These are phyloP conservation scores for Sporothrix euskadiensis DNA, from an alignment of 2,329 filamentous ascomycete genomes.

Conservation along the genomic window DNA sequence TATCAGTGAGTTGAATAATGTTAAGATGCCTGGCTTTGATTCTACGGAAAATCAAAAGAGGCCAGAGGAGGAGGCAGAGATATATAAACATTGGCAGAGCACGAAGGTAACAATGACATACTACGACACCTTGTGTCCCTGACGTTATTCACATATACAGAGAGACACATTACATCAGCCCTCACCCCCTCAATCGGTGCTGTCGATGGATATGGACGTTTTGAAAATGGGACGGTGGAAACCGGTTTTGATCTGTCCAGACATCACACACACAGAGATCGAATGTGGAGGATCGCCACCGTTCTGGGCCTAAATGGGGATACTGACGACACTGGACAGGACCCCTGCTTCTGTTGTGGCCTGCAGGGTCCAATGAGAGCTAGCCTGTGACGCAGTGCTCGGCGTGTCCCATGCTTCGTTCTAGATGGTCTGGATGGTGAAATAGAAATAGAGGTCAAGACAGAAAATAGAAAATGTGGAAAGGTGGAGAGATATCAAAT, in stretches of 20 bases:
- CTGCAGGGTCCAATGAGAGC: slow-evolving; percentile 11
- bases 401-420: not conserved
- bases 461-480: not conserved
- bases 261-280: slow-evolving; percentile 5
- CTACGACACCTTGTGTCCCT: not conserved
- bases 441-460: not conserved
- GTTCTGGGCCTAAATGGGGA: not conserved
- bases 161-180: not conserved
- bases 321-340: not conserved
- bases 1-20: not conserved
- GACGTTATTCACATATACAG: not conserved
- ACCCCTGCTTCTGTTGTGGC: not conserved
- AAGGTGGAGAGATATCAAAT: not conserved
- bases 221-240: not conserved
- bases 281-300: not conserved
- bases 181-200: not conserved
- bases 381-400: slow-evolving; percentile 5
- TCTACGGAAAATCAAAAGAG: too few relatives aligned
- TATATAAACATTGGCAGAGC: not conserved
- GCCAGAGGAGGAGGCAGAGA: not conserved
- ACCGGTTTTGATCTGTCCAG: not conserved
- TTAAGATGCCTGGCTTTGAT: not conserved
- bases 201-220: not conserved
- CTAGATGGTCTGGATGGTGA: not conserved
- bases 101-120: not conserved